Evolutionary conservation across 75 land plant genomes (phyloP), one percentile per base, ranked within the genome.

Genomic region (Gnetum montanum): DNA sequence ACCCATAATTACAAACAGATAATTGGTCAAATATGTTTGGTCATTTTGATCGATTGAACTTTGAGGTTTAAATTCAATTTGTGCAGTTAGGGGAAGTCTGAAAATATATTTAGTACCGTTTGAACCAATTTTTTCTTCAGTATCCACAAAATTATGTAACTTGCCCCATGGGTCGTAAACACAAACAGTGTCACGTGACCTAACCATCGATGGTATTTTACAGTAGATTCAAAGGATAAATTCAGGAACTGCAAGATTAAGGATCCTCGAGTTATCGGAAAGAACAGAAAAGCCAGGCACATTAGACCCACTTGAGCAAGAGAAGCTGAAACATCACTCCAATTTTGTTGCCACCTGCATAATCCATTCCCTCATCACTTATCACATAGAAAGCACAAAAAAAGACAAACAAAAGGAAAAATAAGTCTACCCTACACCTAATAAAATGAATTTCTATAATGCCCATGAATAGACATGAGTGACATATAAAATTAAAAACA

Each of bases 131-230:
- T 26, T 12, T 48, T 4, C 2, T 2, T 48, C 29, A 5, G 20
- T 19, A 35, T 57, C 76, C 76, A 78, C 13, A 5, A 31, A 3
- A 78, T 4, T 45, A 78, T 18, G 46, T 57, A 84, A 35, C 55
- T 49, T 8, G 77, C 0, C 4, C 88, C 76, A 56, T 82, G 91
- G 24, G 65, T 59, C 20, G 67, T 62, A 43, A 82, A 57, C 27
- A 90, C 34, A 23, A 49, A 7, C 62, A 70, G 74, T 13, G 72
- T 64, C 34, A 85, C 48, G 34, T 81, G 79, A 0, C 84, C 90
- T 15, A 89, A 70, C 95, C 95, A 89, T 4, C 71, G 68, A 62
- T 90, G 96, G 50, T 86, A 85, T 48, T 68, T 79, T 19, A 85
- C 79, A 44, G 79, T 77, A 7, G 72, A 62, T 59, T 86, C 96